Percentiles rank a stretch among this genome's conserved stretches.
Conservation (phyloP, 306 rosid genomes). For the Argentina anserina region DNA sequence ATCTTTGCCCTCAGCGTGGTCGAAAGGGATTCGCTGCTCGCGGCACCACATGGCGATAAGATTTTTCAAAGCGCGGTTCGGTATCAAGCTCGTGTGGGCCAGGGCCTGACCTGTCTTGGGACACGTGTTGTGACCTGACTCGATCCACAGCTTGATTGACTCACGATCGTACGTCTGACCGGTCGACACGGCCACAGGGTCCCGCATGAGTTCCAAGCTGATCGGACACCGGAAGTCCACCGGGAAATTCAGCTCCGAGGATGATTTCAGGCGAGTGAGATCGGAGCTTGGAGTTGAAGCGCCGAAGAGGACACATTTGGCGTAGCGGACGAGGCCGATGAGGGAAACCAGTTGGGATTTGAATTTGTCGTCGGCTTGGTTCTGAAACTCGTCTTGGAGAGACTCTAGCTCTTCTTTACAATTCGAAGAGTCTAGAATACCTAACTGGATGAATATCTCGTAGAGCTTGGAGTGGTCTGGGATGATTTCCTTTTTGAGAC, state of each 20-base stretch:
- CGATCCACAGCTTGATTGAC: constrained; percentile 71
- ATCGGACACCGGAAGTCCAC: constrained; percentile 82
- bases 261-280: constrained; percentile 15
- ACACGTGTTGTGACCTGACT: constrained; percentile 87
- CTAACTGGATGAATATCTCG: constrained; percentile 45
- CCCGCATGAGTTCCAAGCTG: constrained; percentile 68
- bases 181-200: constrained; percentile 88
- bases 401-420: constrained; percentile 74
- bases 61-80: constrained; percentile 63
- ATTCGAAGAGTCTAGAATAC: constrained; percentile 49
- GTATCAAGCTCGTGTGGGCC: constrained; percentile 62
- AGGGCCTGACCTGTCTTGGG: constrained; percentile 85
- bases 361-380: constrained; percentile 54
- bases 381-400: constrained; percentile 68
- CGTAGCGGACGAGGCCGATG: constrained; percentile 77
- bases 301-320: constrained; percentile 76
- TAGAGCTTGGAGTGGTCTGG: constrained; percentile 46
- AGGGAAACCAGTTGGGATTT: constrained; percentile 56
- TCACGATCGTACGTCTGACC: constrained; percentile 93
- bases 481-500: constrained; percentile 61
- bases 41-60: constrained; percentile 85
- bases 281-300: constrained; percentile 46
- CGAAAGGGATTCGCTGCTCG: constrained; percentile 59
- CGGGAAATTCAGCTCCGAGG: constrained; percentile 46
- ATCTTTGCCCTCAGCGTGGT: constrained; percentile 23